Evolutionary conservation across 257 asterid species (phyloP).

Genomic region (Rauvolfia tetraphylla): DNA sequence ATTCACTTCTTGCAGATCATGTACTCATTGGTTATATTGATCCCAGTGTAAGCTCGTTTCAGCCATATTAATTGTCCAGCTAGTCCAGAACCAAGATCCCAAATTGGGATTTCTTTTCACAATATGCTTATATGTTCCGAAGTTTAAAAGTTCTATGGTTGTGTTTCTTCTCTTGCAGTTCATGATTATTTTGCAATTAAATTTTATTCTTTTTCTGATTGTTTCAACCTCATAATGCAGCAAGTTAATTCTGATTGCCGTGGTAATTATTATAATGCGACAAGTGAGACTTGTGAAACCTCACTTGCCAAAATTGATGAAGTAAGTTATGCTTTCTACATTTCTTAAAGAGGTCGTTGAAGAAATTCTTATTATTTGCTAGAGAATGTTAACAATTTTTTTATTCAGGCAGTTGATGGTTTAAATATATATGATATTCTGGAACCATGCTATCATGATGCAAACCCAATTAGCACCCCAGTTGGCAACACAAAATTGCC

Average conservation of each 20-base stretch:
- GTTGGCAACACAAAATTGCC: slow-evolving; percentile 48
- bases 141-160: neutral
- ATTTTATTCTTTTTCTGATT: neutral
- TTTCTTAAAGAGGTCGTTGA: neutral
- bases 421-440: slow-evolving; percentile 77
- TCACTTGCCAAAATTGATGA: slow-evolving; percentile 49
- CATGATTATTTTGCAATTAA: neutral
- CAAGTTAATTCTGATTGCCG: slow-evolving; percentile 50
- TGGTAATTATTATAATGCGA: slow-evolving; percentile 61
- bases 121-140: too few relatives aligned
- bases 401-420: slow-evolving; percentile 50
- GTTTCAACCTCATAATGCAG: slow-evolving; percentile 32
- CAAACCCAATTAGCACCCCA: slow-evolving; percentile 31
- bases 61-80: too few relatives aligned
- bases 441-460: slow-evolving; percentile 81
- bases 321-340: slow-evolving; percentile 37
- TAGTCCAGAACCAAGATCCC: too few relatives aligned
- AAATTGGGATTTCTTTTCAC: too few relatives aligned
- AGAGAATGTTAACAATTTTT: slow-evolving; percentile 1
- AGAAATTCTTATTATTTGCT: neutral
- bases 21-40: too few relatives aligned
- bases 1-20: too few relatives aligned
- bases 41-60: too few relatives aligned
- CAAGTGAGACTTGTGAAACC: slow-evolving; percentile 42
- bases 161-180: neutral